A percentile compares a stretch with the other conserved stretches of the same genome.
Conservation (phyloP, 1,284 basidiomycete species). For the Cutaneotrichosporon cavernicola region DNA sequence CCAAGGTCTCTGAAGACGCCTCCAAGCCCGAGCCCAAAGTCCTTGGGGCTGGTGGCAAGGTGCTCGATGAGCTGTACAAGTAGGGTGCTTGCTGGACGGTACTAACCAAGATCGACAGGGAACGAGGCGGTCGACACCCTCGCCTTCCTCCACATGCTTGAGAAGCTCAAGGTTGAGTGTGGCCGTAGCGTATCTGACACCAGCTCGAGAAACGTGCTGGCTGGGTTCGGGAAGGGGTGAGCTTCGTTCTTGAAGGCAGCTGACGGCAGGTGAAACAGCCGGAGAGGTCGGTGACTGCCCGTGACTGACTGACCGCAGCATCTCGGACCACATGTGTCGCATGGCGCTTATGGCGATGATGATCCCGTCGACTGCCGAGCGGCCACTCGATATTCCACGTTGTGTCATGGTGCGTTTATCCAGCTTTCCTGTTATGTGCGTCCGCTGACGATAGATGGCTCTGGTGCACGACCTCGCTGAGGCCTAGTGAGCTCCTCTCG, state of each 20-base stretch:
- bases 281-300: constrained; percentile 63
- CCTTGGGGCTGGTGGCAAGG: constrained; percentile 25
- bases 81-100: background rate
- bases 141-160: constrained; percentile 83
- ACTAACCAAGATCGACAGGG: constrained; percentile 58
- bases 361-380: constrained; percentile 60
- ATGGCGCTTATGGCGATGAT: constrained; percentile 92
- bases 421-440: background rate
- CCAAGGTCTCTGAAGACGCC: constrained; percentile 3
- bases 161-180: constrained; percentile 71
- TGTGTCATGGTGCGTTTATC: constrained; percentile 46
- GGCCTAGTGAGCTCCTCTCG: constrained; percentile 61
- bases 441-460: constrained; percentile 59
- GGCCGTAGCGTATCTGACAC: constrained; percentile 1
- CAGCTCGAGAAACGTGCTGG: constrained; percentile 92
- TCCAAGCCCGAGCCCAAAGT: constrained; percentile 3
- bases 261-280: constrained; percentile 65
- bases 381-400: constrained; percentile 69
- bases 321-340: constrained; percentile 96
- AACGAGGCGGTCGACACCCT: constrained; percentile 66
- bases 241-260: constrained; percentile 23
- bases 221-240: constrained; percentile 79
- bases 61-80: constrained; percentile 27
- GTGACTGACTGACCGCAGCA: constrained; percentile 57
- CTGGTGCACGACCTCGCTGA: constrained; percentile 95